Conservation (phyloP, 129 eudicot species). For the Flaveria bidentis region DNA sequence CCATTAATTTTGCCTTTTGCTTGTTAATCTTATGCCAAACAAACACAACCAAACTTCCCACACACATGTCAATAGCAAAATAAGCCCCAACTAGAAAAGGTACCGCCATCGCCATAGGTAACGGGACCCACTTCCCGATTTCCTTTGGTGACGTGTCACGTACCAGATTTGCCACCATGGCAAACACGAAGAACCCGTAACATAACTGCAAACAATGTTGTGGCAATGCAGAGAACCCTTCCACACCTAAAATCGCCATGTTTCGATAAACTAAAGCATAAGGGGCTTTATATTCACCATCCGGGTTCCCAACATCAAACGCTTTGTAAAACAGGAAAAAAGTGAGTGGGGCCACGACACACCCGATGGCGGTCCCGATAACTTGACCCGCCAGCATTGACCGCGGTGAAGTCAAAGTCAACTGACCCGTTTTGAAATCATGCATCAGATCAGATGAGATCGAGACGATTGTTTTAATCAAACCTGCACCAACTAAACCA, state of each 20-base stretch:
- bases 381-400: slow-evolving; percentile 84
- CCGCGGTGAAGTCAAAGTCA: slow-evolving; percentile 82
- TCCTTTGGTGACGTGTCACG: slow-evolving; percentile 48
- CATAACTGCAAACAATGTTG: slow-evolving; percentile 79
- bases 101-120: slow-evolving; percentile 98
- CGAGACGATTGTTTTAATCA: slow-evolving; percentile 75
- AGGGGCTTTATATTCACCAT: slow-evolving; percentile 82
- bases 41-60: slow-evolving; percentile 76
- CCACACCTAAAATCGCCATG: slow-evolving; percentile 92
- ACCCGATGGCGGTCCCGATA: slow-evolving; percentile 87
- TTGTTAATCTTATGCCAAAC: slow-evolving; percentile 64
- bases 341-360: slow-evolving; percentile 78
- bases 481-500: slow-evolving; percentile 78
- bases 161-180: slow-evolving; percentile 54
- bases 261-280: slow-evolving; percentile 81
- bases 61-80: slow-evolving; percentile 89
- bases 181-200: slow-evolving; percentile 79
- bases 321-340: slow-evolving; percentile 81
- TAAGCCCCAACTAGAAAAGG: slow-evolving; percentile 90
- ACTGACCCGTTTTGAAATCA: slow-evolving; percentile 85
- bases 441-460: slow-evolving; percentile 88
- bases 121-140: slow-evolving; percentile 66
- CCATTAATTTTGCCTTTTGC: slow-evolving; percentile 63
- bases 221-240: slow-evolving; percentile 90
- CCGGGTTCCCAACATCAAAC: slow-evolving; percentile 75